Evolutionary conservation across 1,284 basidiomycete species (phyloP).

Genomic region (Moesziomyces sp.): DNA sequence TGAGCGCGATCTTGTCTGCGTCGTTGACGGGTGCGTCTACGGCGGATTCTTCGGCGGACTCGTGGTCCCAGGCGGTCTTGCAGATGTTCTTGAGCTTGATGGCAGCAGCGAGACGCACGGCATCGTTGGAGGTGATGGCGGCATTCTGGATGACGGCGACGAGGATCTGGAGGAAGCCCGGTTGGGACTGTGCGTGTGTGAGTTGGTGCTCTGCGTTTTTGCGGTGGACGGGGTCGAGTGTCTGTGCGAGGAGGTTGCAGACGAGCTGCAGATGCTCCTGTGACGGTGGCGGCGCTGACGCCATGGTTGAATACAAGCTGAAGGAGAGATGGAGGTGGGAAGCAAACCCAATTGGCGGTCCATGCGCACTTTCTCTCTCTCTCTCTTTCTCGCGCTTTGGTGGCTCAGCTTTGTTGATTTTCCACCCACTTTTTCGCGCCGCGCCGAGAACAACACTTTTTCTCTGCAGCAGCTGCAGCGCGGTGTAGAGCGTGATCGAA

Average conservation of each 20-base stretch:
- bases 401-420: conserved; percentile 13
- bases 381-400: conserved; percentile 6
- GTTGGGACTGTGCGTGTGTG: conserved; percentile 51
- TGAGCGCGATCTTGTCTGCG: conserved; percentile 76
- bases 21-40: conserved; percentile 11
- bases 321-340: not conserved
- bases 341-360: not conserved
- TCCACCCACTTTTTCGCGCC: conserved; percentile 13
- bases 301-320: conserved; percentile 2
- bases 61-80: conserved; percentile 61
- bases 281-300: conserved; percentile 17
- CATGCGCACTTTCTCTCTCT: conserved; percentile 1
- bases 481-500: too few relatives aligned
- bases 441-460: conserved; percentile 19
- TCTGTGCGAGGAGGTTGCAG: conserved; percentile 57
- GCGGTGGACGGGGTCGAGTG: conserved; percentile 57
- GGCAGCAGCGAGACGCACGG: conserved; percentile 63
- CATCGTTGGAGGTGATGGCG: conserved; percentile 26
- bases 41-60: conserved; percentile 46
- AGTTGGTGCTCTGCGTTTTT: conserved; percentile 60
- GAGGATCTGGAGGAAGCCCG: conserved; percentile 59
- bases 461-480: too few relatives aligned
- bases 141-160: conserved; percentile 58
- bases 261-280: conserved; percentile 57
- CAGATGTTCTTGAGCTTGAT: conserved; percentile 67